Evolutionary conservation across 1,284 basidiomycete genomes (phyloP).

Genomic region (Fistulinella cinereoalba): DNA sequence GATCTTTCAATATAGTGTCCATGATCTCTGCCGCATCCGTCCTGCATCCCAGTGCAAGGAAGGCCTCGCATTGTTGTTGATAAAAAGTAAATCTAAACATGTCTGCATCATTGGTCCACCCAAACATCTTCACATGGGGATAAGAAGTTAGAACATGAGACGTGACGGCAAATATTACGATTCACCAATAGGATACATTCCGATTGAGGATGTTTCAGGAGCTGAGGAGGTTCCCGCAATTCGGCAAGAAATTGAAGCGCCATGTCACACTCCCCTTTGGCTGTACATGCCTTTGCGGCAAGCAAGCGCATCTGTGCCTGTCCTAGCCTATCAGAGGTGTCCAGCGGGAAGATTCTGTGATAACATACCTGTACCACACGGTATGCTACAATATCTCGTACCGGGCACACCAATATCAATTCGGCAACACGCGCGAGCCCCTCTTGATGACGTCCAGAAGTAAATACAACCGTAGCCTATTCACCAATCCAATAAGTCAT

Average conservation of each 20-base stretch:
- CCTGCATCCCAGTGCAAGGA: constrained; percentile 56
- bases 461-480: not conserved
- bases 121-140: not conserved
- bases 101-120: not conserved
- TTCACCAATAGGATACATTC: not conserved
- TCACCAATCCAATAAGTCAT: too few relatives aligned
- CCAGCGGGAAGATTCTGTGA: not conserved
- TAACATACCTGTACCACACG: not conserved
- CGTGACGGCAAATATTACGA: not conserved
- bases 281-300: not conserved
- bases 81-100: not conserved
- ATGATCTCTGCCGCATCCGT: not conserved
- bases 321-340: not conserved
- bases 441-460: not conserved
- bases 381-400: not conserved
- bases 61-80: constrained; percentile 68
- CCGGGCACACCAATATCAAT: not conserved
- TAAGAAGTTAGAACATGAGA: not conserved
- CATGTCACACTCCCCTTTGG: not conserved
- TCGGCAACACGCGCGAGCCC: not conserved
- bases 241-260: not conserved
- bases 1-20: constrained; percentile 63
- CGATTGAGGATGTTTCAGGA: not conserved
- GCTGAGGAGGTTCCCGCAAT: not conserved
- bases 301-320: not conserved